Conservation (phyloP, 106 monocot genomes). For the Chionographis japonica region DNA sequence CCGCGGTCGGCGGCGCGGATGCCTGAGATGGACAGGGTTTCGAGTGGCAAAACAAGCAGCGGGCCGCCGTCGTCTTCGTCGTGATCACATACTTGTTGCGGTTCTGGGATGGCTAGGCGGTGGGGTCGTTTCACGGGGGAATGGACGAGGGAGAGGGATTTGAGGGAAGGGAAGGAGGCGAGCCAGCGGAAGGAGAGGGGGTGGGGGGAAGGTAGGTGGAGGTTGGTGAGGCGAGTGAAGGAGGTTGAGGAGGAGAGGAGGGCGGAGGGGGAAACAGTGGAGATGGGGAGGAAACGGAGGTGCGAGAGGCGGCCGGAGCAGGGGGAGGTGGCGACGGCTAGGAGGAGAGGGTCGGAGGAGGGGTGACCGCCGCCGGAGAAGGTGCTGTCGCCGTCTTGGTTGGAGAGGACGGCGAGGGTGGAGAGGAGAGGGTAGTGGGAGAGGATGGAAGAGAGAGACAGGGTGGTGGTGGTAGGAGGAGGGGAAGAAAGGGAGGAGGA, state of each 20-base stretch:
- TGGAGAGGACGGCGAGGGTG: conserved; percentile 40
- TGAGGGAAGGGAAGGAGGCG: too few relatives aligned
- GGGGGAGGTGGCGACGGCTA: not conserved
- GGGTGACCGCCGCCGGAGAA: not conserved
- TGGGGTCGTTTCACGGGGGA: conserved; percentile 25
- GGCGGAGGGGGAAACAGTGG: conserved; percentile 5
- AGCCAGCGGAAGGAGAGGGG: conserved; percentile 50
- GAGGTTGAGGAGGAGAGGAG: conserved; percentile 2
- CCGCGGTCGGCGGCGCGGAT: conserved; percentile 41
- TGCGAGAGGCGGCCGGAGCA: conserved; percentile 7
- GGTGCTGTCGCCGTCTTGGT: conserved; percentile 19
- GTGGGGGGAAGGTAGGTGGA: conserved; percentile 26
- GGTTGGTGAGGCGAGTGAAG: conserved; percentile 19
- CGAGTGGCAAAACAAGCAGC: conserved; percentile 24
- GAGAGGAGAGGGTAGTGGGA: too few relatives aligned
- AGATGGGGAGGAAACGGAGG: conserved; percentile 5
- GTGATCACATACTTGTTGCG: not conserved
- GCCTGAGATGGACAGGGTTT: conserved; percentile 46
- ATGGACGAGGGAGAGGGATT: conserved; percentile 32
- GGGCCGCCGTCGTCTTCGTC: too few relatives aligned
- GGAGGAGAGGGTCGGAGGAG: not conserved
- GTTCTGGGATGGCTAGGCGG: not conserved
- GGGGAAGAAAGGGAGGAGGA: conserved; percentile 26
- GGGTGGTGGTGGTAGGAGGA: conserved; percentile 29
- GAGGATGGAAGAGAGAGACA: conserved; percentile 37